Evolutionary conservation across 1,284 basidiomycete species (phyloP).

Genomic region (Entoloma clypeatum): DNA sequence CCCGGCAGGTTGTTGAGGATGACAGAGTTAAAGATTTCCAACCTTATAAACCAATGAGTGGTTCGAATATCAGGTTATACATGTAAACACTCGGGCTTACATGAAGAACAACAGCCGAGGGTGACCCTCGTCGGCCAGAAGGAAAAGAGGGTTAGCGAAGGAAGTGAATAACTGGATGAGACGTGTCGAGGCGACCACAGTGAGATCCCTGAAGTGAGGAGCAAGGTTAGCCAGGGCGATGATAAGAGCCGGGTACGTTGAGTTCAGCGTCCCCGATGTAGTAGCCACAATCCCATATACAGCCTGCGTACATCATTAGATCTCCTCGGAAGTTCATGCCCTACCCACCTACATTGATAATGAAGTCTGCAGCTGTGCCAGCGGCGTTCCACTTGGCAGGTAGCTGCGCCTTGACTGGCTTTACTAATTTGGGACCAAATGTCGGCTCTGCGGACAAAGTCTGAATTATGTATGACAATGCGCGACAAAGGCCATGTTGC

Average conservation of each 20-base stretch:
- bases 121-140: constrained; percentile 91
- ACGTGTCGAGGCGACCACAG: constrained; percentile 76
- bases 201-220: constrained; percentile 80
- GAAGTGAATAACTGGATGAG: constrained; percentile 86
- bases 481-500: constrained; percentile 86
- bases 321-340: not conserved
- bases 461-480: constrained; percentile 90
- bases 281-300: constrained; percentile 88
- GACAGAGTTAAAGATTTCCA: constrained; percentile 88
- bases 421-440: constrained; percentile 68
- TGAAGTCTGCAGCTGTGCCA: constrained; percentile 81
- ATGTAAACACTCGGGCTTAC: constrained; percentile 32
- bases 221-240: constrained; percentile 87
- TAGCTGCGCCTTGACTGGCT: constrained; percentile 58
- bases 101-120: constrained; percentile 90
- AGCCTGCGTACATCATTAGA: constrained; percentile 45
- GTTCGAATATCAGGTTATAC: not conserved
- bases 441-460: constrained; percentile 80
- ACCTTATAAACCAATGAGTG: constrained; percentile 40
- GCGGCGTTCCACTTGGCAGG: constrained; percentile 72
- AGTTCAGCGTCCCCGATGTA: constrained; percentile 76
- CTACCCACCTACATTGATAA: constrained; percentile 72
- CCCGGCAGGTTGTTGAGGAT: constrained; percentile 67
- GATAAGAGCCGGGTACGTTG: constrained; percentile 88
- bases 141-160: constrained; percentile 84